Percentiles rank a stretch among this genome's conserved stretches.
phyloP scores from a whole-genome alignment of 495 filamentous ascomycete species.

The Penicillium soppii region DNA sequence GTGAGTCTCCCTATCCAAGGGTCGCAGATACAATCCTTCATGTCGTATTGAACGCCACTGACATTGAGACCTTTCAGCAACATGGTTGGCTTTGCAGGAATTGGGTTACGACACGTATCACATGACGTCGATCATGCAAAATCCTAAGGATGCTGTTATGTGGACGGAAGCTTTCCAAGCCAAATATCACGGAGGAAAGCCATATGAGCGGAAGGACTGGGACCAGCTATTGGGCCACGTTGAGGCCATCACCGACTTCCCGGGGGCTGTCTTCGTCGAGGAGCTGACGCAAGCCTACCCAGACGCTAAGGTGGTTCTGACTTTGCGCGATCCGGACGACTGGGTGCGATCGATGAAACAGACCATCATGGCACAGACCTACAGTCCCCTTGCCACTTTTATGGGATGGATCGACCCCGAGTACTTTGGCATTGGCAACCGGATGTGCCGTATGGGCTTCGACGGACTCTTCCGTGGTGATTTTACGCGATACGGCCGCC shows the following conservation, averaged over 20 bases:
- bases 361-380: constrained; percentile 29
- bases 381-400: constrained; percentile 9
- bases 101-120: constrained; percentile 23
- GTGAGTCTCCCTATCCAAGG: neutral
- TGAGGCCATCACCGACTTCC: constrained; percentile 30
- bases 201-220: constrained; percentile 50
- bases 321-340: constrained; percentile 34
- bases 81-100: constrained; percentile 12
- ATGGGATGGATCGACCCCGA: constrained; percentile 11
- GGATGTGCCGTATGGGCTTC: constrained; percentile 25
- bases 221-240: constrained; percentile 53
- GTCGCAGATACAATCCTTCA: neutral
- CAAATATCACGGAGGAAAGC: constrained; percentile 44
- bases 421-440: constrained; percentile 18
- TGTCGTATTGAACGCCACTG: neutral
- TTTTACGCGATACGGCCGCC: constrained; percentile 13
- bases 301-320: constrained; percentile 44
- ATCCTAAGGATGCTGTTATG: constrained; percentile 41
- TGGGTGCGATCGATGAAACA: constrained; percentile 43
- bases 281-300: constrained; percentile 41
- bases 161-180: constrained; percentile 54
- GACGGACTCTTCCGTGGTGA: constrained; percentile 30
- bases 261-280: constrained; percentile 37
- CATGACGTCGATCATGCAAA: constrained; percentile 19
- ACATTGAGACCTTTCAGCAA: constrained; percentile 4